Evolutionary conservation across 208 protist genomes (phyloP).

Genomic region (Wallacemonas sp.): DNA sequence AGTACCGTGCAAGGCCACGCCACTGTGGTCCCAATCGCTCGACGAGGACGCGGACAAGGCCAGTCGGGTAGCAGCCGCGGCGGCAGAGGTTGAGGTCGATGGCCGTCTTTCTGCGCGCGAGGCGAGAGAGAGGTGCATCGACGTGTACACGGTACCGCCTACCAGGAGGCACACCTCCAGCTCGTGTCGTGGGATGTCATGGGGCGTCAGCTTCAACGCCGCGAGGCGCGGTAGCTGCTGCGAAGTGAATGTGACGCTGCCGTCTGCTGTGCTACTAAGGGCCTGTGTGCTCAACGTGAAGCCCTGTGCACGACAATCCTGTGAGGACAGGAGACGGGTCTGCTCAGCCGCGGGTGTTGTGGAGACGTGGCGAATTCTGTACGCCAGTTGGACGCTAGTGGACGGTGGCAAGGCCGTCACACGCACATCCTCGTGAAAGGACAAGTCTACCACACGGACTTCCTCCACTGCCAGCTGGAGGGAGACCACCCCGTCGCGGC

Average conservation of each 20-base stretch:
- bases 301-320: not conserved
- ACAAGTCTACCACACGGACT: constrained; percentile 9
- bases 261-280: not conserved
- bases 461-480: constrained; percentile 19
- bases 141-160: not conserved
- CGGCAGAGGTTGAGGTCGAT: too few relatives aligned
- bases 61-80: not conserved
- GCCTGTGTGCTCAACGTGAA: not conserved
- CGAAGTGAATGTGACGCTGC: not conserved
- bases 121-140: not conserved
- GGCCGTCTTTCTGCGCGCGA: not conserved
- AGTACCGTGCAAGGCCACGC: not conserved
- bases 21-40: not conserved
- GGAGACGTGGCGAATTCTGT: not conserved
- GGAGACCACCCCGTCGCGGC: constrained; percentile 8
- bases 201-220: not conserved
- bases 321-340: not conserved
- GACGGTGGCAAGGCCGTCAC: not conserved
- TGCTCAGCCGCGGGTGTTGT: not conserved
- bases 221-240: not conserved
- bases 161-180: constrained; percentile 5
- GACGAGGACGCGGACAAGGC: not conserved
- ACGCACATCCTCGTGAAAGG: not conserved
- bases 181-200: not conserved
- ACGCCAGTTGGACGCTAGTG: not conserved